Base-by-base conservation (phyloP, 2,329 filamentous ascomycete genomes). In the Neopestalotiopsis rosae region DNA sequence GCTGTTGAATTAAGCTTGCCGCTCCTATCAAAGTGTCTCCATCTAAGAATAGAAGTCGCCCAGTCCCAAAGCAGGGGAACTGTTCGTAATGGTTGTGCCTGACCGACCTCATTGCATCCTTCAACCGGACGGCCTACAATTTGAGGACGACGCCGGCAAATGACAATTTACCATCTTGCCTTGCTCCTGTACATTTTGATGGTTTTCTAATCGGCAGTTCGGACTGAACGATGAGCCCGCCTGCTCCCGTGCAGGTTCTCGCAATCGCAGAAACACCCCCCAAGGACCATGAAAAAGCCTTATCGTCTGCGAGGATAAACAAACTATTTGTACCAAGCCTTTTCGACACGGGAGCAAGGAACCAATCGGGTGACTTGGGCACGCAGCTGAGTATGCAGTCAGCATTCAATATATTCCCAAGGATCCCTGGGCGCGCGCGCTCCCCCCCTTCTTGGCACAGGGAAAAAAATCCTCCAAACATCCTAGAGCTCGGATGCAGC, bases 391-490 rank as follows among this genome's bases (percentile, higher is more conserved):
- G 34, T 38, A 40, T 62, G 59, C 32, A 34, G 59, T 62, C 59
- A 62, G 59, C 28, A 34, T 62, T 34, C 59, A 62, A 62, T 62
- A 62, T 62, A 20, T 34, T 20, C 32, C 30, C 32, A 28, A 34
- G 59, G 10, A 20, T 34, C 34, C 24, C 59, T 62, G 12, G 57
- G 57, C 57, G 30, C 24, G 34, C 10, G 45, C 9, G 0, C 24
- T 28, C 24, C 24, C 24, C 24, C 20, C 45, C 5, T 17, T 52
- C 45, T 52, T 52, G 45, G 45, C 45, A 52, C 17, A 28, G 24
- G 45, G 14, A 52, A 52, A 17, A 52, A 52, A 52, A 14, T 17
- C 17, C 13, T 40, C 28, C 34, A 38, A 38, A 40, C 14, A 30
- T 17, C 59, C 59, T 30, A 1, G 14, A 30, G 32, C 32, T 62